Evolutionary conservation across 768 basidiomycete species (phyloP), one percentile per base, ranked within the genome.

Genomic region (Pleurotus ostreatus): DNA sequence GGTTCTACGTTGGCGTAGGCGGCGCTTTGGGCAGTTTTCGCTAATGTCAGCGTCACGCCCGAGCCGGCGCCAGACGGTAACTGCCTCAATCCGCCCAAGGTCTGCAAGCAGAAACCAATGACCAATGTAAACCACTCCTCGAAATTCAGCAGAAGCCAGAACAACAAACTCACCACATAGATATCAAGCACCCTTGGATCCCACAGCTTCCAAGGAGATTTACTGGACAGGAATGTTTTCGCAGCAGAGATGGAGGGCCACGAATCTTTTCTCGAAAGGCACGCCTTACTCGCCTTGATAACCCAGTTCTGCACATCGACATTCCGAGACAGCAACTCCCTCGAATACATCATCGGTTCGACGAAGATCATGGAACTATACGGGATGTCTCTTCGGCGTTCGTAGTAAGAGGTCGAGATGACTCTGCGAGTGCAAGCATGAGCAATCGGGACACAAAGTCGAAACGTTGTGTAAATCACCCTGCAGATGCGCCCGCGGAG

Each of bases 181-280:
- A 70, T 62, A 46, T 69, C 67, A 47, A 82, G 63, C 2, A 79
- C 69, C 15, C 81, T 65, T 16, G 76, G 74, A 61, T 83, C 81
- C 81, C 82, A 84, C 0, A 60, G 49, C 62, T 74, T 73, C 71
- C 75, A 80, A 9, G 74, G 65, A 43, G 66, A 62, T 25, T 77
- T 66, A 5, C 65, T 56, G 56, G 72, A 74, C 49, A 83, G 58
- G 4, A 58, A 15, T 18, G 64, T 65, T 46, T 70, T 75, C 1
- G 82, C 83, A 30, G 78, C 79, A 56, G 76, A 77, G 8, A 61
- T 68, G n/a, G 75, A 78, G 0, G 77, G 62, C 83, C 82, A 85
- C 7, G 73, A 70, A 62, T 83, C 81, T 5, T 78, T 66, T 15
- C 81, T 71, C 30, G 51, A 39, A 39, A 16, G 39, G 39, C 51